Conservation (phyloP, 371 early-diverging fungal species). For the Mucor plumbeus region DNA sequence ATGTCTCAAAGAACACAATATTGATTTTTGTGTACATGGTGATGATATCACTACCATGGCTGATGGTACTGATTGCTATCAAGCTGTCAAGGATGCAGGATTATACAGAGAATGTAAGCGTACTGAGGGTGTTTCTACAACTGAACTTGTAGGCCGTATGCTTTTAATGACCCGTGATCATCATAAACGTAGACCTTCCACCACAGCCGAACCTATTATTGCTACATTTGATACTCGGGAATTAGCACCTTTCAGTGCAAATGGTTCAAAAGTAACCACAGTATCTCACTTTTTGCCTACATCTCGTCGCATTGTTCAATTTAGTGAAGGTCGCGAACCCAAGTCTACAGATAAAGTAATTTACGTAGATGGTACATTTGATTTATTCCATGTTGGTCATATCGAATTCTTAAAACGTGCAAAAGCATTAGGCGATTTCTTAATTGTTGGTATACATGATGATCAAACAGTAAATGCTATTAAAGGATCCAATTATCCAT, state of each 20-base stretch:
- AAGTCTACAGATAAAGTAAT: constrained; percentile 71
- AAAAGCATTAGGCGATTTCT: constrained; percentile 83
- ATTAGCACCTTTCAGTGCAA: constrained; percentile 16
- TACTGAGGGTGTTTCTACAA: constrained; percentile 93
- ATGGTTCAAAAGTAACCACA: constrained; percentile 15
- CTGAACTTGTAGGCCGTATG: constrained; percentile 97
- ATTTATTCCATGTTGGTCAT: constrained; percentile 97
- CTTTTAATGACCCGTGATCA: constrained; percentile 89
- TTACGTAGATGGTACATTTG: constrained; percentile 97
- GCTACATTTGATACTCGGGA: constrained; percentile 17
- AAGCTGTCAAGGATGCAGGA: constrained; percentile 92
- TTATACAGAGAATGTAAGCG: constrained; percentile 93
- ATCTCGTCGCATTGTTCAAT: constrained; percentile 84
- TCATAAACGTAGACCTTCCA: constrained; percentile 52
- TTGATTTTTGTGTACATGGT: constrained; percentile 95
- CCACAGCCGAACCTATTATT: constrained; percentile 6
- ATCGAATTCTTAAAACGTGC: constrained; percentile 92
- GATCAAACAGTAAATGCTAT: constrained; percentile 89
- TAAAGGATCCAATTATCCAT: constrained; percentile 87
- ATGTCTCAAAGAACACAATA: constrained; percentile 79
- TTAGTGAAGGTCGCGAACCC: constrained; percentile 84
- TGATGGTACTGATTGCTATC: constrained; percentile 96
- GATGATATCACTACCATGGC: constrained; percentile 95
- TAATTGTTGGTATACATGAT: constrained; percentile 94
- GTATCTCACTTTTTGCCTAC: constrained; percentile 91